These are phyloP conservation scores for Huntiella omanensis DNA, from an alignment of 2,329 filamentous ascomycete genomes.

Conservation along the genomic window DNA sequence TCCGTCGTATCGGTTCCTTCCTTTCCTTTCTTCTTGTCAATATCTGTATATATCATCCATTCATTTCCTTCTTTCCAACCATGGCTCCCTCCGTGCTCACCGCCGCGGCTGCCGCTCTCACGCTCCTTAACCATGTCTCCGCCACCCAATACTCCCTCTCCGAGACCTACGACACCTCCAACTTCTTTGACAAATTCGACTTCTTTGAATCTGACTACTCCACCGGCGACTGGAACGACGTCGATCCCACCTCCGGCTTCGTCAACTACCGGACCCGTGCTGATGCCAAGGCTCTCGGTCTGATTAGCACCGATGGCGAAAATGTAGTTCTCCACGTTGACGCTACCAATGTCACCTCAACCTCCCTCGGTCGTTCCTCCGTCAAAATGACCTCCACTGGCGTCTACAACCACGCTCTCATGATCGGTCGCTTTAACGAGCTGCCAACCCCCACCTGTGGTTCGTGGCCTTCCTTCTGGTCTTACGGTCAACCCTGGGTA, in stretches of 20 bases:
- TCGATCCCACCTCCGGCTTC: slow-evolving; percentile 46
- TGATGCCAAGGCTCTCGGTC: slow-evolving; percentile 19
- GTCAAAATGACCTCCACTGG: slow-evolving; percentile 47
- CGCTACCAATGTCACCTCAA: slow-evolving; percentile 9
- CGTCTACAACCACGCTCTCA: slow-evolving; percentile 44
- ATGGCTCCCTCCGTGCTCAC: slow-evolving; percentile 4
- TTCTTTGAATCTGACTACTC: slow-evolving; percentile 18
- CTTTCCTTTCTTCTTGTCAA: background rate
- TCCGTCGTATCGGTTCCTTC: background rate
- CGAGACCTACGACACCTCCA: slow-evolving; percentile 14
- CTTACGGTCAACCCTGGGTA: slow-evolving; percentile 37
- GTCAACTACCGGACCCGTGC: slow-evolving; percentile 31
- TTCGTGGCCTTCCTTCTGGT: slow-evolving; percentile 52
- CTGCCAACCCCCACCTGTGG: slow-evolving; percentile 49
- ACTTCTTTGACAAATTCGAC: slow-evolving; percentile 30
- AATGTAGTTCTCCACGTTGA: slow-evolving; percentile 25
- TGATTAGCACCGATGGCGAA: slow-evolving; percentile 18
- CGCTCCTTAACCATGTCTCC: slow-evolving; percentile 1
- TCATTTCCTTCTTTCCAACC: background rate
- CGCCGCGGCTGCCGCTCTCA: background rate
- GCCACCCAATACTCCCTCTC: slow-evolving; percentile 3
- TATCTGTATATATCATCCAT: background rate
- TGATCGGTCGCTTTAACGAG: slow-evolving; percentile 50
- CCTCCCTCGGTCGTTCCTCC: slow-evolving; percentile 27
- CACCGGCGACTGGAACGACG: slow-evolving; percentile 13